Evolutionary conservation across 2,329 filamentous ascomycete genomes (phyloP), one percentile per base, ranked within the genome.

Genomic region (Colletotrichum nymphaeae): DNA sequence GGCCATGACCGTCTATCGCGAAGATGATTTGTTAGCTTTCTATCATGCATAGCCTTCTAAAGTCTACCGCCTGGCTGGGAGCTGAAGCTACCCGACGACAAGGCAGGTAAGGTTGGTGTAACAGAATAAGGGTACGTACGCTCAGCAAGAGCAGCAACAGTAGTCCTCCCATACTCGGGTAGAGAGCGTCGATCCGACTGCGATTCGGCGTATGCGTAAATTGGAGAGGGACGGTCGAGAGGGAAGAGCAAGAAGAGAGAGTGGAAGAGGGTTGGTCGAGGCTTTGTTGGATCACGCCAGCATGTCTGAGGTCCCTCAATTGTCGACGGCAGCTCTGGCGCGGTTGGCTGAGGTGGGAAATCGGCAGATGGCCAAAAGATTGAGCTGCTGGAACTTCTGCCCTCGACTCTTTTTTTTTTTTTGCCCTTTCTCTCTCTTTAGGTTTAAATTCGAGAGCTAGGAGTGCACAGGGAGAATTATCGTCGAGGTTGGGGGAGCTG

Each of bases 1-100:
- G 74, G 89, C 88, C 89, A 91, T 91, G 74, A 90, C 85, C 80
- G 87, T 83, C 87, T 89, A 71, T 67, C 63, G 69, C 46, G 24
- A 30, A 26, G 37, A 32, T 30, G 56, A 32, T 26, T 37, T 24
- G 60, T 72, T 73, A 73, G 69, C 63, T 63, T 62, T 58, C 26
- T 11, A 59, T 66, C 3, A n/a, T n/a, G 56, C 28, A 56, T 52
- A 28, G 52, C 42, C 19, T 19, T 49, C 42, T 19, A 22, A 52
- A 30, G 49, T 66, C 19, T 26, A 58, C 19, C 37, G 28, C 46
- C 37, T 37, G 30, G 63, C 73, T 56, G 63, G 62, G 76, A 73
- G 26, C 55, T 75, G 26, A 56, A 32, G 60, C 68, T 56, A 58
- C 37, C 32, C 32, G 9, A 35, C 14, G 37, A 7, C 37, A 19